Evolutionary conservation across 345 rosid genomes (phyloP), one percentile per base, ranked within the genome.

Genomic region (Cardamine chenopodiifolia): DNA sequence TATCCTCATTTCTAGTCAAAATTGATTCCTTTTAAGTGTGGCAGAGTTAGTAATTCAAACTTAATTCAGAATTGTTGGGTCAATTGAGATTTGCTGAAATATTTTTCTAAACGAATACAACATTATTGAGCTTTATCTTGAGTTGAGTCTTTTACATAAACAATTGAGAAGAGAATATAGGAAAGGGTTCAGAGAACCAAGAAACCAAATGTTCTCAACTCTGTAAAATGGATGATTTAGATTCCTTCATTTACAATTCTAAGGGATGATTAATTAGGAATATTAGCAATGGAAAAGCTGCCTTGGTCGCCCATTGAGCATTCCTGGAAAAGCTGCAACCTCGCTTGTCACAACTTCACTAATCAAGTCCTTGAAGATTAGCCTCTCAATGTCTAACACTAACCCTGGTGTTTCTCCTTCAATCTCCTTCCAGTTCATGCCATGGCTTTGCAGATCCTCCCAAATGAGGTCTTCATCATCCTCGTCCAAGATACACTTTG

Each of bases 291-390:
- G 75, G 77, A 87, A 81, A 60, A 85, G 81, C 79, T 76, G 85
- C 71, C 90, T 85, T 82, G 86, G 73, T 77, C 79, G 73, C 32
- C 85, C 72, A 22, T 62, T 68, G 48, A 64, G 71, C 58, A 60
- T 79, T 66, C 78, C 72, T 72, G 65, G 81, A 26, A 34, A 75
- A 73, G 68, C 72, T 47, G 79, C 78, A 52, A 74, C 75, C 70
- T 78, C 83, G 23, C 83, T 62, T 23, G 68, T 81, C 66, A 89
- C 83, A 58, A 90, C 77, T 83, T 95, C 99, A 3, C 66, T 83
- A 50, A 95, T 78, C 55, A 95, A 80, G 81, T 92, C 99, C 66
- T 89, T 92, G 79, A 95, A 92, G 84, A 95, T 92, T 74, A 82
- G 70, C 64, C 92, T 80, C 83, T 95, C 97, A 31, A 92, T 71